Evolutionary conservation across 2,329 filamentous ascomycete species (phyloP).

Genomic region (Xylariales sp.): DNA sequence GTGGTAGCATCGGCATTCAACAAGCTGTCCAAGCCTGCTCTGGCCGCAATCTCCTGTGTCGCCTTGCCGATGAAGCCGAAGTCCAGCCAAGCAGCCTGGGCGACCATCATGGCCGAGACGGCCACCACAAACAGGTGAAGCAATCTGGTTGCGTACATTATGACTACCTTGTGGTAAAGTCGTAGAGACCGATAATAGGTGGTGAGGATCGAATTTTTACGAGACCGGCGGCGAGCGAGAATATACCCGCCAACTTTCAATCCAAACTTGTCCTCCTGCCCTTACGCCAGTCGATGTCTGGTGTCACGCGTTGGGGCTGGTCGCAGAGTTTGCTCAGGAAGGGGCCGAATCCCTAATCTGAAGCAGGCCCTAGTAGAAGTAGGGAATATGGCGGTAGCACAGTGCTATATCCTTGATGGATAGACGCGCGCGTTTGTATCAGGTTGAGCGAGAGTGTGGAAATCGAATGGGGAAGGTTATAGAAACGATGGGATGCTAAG

Average conservation of each 20-base stretch:
- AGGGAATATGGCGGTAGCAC: too few relatives aligned
- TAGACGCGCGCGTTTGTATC: neutral
- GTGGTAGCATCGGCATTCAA: neutral
- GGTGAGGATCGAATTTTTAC: constrained; percentile 3
- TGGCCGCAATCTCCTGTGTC: constrained; percentile 15
- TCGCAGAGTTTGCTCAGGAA: too few relatives aligned
- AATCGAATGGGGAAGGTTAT: neutral
- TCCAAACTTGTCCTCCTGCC: too few relatives aligned
- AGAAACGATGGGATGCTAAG: neutral
- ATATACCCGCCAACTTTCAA: too few relatives aligned
- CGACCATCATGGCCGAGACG: constrained; percentile 40
- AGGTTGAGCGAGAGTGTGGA: neutral
- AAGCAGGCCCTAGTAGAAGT: constrained; percentile 3
- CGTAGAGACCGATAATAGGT: too few relatives aligned
- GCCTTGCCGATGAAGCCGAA: constrained; percentile 18
- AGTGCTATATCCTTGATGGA: too few relatives aligned
- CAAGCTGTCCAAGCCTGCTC: constrained; percentile 10
- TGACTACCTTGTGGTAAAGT: constrained; percentile 16
- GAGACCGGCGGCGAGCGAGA: constrained; percentile 5
- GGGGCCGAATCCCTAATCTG: constrained; percentile 7
- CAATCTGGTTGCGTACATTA: constrained; percentile 44
- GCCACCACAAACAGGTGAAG: constrained; percentile 45
- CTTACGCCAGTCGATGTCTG: neutral
- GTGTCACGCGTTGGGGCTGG: neutral
- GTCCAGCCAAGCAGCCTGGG: constrained; percentile 36